Conservation (phyloP, 2,329 filamentous ascomycete genomes). For the Fusarium devonianum region DNA sequence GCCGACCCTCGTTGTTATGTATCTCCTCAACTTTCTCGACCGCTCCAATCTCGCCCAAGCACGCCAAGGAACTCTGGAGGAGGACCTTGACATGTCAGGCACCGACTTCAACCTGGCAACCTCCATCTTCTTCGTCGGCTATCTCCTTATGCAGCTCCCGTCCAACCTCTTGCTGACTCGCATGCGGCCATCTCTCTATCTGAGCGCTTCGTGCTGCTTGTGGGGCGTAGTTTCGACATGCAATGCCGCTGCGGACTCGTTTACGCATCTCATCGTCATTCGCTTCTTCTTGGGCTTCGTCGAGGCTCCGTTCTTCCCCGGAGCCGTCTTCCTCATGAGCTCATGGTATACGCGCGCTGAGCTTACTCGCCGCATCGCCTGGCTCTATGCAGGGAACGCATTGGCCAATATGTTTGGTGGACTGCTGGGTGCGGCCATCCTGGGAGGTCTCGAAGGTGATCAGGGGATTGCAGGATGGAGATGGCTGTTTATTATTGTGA, state of each 20-base stretch:
- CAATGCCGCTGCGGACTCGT: slow-evolving; percentile 56
- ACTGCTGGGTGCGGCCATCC: slow-evolving; percentile 57
- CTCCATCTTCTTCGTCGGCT: slow-evolving; percentile 68
- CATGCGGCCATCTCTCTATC: slow-evolving; percentile 60
- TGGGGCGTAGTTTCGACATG: slow-evolving; percentile 52
- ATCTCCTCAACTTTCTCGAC: slow-evolving; percentile 64
- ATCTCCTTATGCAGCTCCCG: slow-evolving; percentile 67
- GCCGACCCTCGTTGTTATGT: slow-evolving; percentile 62
- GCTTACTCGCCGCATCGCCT: slow-evolving; percentile 65
- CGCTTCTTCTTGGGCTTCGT: slow-evolving; percentile 54
- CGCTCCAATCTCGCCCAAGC: slow-evolving; percentile 62
- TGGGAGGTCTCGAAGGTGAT: slow-evolving; percentile 53
- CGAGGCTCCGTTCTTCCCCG: slow-evolving; percentile 61
- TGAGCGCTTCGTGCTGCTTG: slow-evolving; percentile 55
- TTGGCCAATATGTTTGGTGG: slow-evolving; percentile 61
- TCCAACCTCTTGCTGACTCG: slow-evolving; percentile 65
- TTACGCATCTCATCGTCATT: slow-evolving; percentile 52
- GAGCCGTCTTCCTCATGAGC: slow-evolving; percentile 56
- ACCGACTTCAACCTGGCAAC: slow-evolving; percentile 67
- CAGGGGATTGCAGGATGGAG: slow-evolving; percentile 67
- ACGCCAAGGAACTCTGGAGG: slow-evolving; percentile 59
- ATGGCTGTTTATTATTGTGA: slow-evolving; percentile 69
- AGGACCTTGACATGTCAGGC: slow-evolving; percentile 60
- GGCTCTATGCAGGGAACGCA: slow-evolving; percentile 64
- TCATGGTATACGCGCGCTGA: slow-evolving; percentile 55